These are phyloP conservation scores for Nakaseomyces glabratus DNA, from an alignment of 1,139 yeast genomes.

Conservation along the genomic window DNA sequence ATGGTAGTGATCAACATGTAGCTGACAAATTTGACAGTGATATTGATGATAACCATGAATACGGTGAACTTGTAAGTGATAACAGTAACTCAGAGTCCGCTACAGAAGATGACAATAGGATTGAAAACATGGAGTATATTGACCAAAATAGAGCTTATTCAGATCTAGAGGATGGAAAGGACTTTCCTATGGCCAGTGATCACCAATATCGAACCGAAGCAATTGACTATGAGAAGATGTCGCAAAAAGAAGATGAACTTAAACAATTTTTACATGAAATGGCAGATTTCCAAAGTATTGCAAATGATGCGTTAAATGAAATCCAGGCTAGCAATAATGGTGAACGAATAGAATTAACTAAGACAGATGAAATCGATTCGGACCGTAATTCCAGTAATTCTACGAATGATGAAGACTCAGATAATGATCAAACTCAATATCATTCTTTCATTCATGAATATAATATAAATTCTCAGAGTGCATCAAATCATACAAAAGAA, in stretches of 20 bases:
- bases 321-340: not conserved
- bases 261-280: constrained; percentile 6
- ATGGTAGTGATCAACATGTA: not conserved
- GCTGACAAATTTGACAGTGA: not conserved
- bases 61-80: not conserved
- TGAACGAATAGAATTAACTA: no score
- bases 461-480: no score
- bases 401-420: no score
- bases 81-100: not conserved
- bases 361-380: no score
- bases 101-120: not conserved
- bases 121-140: not conserved
- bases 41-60: not conserved
- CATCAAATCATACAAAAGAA: no score
- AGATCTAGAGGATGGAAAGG: no score
- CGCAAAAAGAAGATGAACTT: not conserved
- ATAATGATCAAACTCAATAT: no score
- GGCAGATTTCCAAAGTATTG: constrained; percentile 10
- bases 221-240: constrained; percentile 1
- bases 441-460: no score
- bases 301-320: constrained; percentile 8
- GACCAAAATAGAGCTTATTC: not conserved
- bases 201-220: no score
- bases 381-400: no score
- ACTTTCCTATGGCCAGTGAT: no score